Base-by-base conservation (phyloP, 2,329 filamentous ascomycete genomes). In the Fusarium oligoseptatum region DNA sequence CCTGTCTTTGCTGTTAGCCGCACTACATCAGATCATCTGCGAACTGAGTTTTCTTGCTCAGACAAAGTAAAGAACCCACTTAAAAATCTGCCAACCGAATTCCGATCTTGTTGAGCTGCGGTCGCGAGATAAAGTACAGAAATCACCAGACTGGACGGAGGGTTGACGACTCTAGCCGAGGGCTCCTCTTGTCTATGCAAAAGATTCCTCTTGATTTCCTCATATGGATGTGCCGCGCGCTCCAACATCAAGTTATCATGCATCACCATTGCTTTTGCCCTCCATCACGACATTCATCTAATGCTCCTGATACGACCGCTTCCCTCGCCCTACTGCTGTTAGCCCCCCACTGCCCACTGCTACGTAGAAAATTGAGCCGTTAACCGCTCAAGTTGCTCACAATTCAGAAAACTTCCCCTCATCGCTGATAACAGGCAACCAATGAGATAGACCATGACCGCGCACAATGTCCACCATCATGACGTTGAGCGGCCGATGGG, bases 401-500 rank as follows among this genome's bases (percentile, higher is more conserved):
- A 20, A 67, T 15, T 55, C 29, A 24, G 37, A 48, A 68, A 68
- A 34, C 34, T 68, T 73, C 43, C 67, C 73, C 55, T 74, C 66
- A 68, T 48, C 36, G 39, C 27, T 60, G 12, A 60, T 67, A 68
- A 32, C 61, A 61, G 36, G 61, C 37, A 52, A 56, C 77, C 77
- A 78, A 78, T 78, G 2, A 68, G 58, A 66, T 63, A 48, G 36
- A 34, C 20, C 14, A 48, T 8, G 11, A 14, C 17, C 17, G 12
- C n/a, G 17, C 57, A 64, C 20, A 36, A 69, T 67, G 55, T 60
- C 68, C 77, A 76, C 67, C 32, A 22, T n/a, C 45, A 72, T 78
- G 75, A 76, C 74, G 72, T 76, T 70, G 52, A 70, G 52, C n/a
- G 14, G 69, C 64, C 66, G 62, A 61, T 62, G 14, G 37, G 41